Conservation (phyloP, 345 rosid genomes). For the Luvunga scandens region DNA sequence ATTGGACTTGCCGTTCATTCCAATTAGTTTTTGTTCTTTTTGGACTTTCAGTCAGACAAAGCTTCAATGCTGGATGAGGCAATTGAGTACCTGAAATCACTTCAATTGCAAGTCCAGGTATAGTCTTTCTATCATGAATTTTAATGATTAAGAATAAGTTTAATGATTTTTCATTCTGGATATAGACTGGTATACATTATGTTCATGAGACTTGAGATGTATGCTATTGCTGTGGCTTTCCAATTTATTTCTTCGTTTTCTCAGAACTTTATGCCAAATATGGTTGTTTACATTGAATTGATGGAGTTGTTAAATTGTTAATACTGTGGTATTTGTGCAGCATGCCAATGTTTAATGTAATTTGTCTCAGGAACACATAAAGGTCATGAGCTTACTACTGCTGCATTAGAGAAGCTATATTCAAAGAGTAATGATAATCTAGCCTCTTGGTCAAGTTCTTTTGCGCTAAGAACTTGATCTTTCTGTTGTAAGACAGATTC, state of each 20-base stretch:
- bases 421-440: background rate
- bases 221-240: background rate
- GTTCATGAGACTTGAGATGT: background rate
- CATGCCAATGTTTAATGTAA: background rate
- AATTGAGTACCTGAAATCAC: slow-evolving; percentile 55
- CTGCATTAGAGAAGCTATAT: background rate
- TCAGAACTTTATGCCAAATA: background rate
- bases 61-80: slow-evolving; percentile 70
- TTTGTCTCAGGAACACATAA: background rate
- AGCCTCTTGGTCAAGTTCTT: background rate
- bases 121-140: slow-evolving; percentile 2
- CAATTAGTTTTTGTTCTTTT: background rate
- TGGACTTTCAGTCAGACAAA: slow-evolving; percentile 44
- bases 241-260: background rate
- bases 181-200: background rate
- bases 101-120: slow-evolving; percentile 64
- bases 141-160: background rate
- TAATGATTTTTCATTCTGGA: background rate
- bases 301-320: background rate
- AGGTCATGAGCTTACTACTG: background rate
- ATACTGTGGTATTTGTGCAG: background rate
- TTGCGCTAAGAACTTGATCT: background rate
- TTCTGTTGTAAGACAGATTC: background rate
- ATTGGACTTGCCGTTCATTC: background rate
- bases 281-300: background rate